A percentile compares a stretch with the other conserved stretches of the same genome.
Evolutionary conservation across 306 rosid species (phyloP).

Genomic region (Luffa aegyptiaca): DNA sequence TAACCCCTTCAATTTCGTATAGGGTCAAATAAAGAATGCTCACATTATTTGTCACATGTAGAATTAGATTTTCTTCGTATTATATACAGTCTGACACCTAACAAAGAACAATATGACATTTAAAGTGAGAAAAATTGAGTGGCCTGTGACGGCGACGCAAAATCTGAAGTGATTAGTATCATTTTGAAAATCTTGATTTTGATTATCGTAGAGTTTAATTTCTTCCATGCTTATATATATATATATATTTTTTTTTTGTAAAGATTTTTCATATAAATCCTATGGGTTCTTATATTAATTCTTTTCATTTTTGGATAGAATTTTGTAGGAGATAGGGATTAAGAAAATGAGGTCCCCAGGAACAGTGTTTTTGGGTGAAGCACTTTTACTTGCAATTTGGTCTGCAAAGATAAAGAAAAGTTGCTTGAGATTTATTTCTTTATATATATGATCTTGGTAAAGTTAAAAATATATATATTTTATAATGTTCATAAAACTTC

Average conservation of each 20-base stretch:
- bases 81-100: not conserved
- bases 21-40: slow-evolving; percentile 1
- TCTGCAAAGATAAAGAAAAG: not conserved
- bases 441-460: not conserved
- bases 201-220: no score
- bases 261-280: not conserved
- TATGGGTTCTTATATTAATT: not conserved
- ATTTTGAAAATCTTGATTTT: no score
- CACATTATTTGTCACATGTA: not conserved
- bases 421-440: not conserved
- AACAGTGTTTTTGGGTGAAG: not conserved
- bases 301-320: not conserved
- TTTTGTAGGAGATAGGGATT: not conserved
- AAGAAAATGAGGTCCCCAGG: not conserved
- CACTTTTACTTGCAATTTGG: not conserved
- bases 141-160: not conserved
- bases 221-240: no score
- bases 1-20: not conserved
- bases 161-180: not conserved
- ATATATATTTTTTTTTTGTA: no score
- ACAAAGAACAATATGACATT: not conserved
- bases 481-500: no score
- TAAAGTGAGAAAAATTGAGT: not conserved
- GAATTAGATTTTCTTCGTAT: not conserved
- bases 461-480: not conserved